A percentile compares a stretch with the other conserved stretches of the same genome.
Evolutionary conservation across 371 early-diverging fungal species (phyloP).

Genomic region (Vavraia culicis): DNA sequence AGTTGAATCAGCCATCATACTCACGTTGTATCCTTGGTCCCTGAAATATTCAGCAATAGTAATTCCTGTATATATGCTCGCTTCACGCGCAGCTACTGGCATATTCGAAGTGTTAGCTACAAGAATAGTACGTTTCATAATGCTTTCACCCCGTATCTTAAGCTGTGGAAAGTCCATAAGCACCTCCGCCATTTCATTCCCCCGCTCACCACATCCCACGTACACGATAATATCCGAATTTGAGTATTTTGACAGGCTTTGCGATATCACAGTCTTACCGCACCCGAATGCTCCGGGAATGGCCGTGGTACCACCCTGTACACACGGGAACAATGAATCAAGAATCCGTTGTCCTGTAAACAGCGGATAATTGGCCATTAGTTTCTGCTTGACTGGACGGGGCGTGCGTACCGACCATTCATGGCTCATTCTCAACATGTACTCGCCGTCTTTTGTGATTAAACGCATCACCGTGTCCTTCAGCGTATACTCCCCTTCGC

Average conservation of each 20-base stretch:
- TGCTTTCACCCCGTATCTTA: constrained; percentile 54
- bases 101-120: constrained; percentile 99
- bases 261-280: constrained; percentile 99
- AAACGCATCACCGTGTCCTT: constrained; percentile 71
- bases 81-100: constrained; percentile 99
- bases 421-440: constrained; percentile 66
- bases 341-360: constrained; percentile 96
- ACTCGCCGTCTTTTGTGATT: constrained; percentile 69
- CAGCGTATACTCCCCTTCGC: constrained; percentile 71
- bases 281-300: constrained; percentile 99
- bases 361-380: constrained; percentile 77
- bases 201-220: constrained; percentile 97
- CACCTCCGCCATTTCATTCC: constrained; percentile 99
- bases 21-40: constrained; percentile 96
- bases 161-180: constrained; percentile 90
- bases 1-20: constrained; percentile 99
- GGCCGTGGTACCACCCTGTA: constrained; percentile 98
- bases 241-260: constrained; percentile 94
- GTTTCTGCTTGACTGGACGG: constrained; percentile 82
- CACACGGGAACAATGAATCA: constrained; percentile 97
- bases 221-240: constrained; percentile 98
- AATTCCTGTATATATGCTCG: constrained; percentile 99
- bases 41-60: constrained; percentile 99
- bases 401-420: constrained; percentile 95
- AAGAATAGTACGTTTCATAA: constrained; percentile 98